Base-by-base conservation (phyloP, 129 eudicot genomes). In the Logfia minima region DNA sequence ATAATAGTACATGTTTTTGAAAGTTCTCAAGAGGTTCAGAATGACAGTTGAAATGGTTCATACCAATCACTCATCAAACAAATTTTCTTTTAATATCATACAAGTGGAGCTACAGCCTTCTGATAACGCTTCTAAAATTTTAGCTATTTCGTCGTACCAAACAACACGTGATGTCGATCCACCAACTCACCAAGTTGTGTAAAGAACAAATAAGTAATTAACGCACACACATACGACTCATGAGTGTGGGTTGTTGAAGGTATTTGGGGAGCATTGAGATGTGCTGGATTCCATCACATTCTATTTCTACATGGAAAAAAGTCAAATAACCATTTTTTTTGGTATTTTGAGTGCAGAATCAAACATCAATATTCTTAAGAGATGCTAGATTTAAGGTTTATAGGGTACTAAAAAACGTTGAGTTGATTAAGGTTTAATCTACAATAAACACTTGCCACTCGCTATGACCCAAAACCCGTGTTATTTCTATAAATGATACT, bases 191-290 rank as follows among this genome's bases (percentile, higher is more conserved):
- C 72, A 68, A 67, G 53, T 67, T 68, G 72, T 3, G 10, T 67
- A 41, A 35, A 32, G 23, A 67, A 37, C 17, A 18, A 34, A 34
- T 1, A 26, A 26, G 29, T 26, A 26, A 26, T 26, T 26, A 2
- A 26, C 29, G 29, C 29, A 26, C 2, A 26, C 29, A 26, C 29
- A 26, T 26, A 26, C 29, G 29, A 26, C 29, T 26, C 29, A 26
- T 6, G 9, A 69, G 74, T 41, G 74, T 22, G 74, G 74, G 66
- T 72, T 53, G 65, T 72, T 72, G 76, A 55, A 32, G 24, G 48
- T 67, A 9, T 19, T 67, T 67, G 45, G 18, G 4, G n/a, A 17
- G 45, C 76, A 71, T 71, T 71, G 51, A 52, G 41, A 52, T 72
- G 43, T 53, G 51, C 76, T 53, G 65, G 45, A 72, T 29, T 41